A percentile compares a stretch with the other conserved stretches of the same genome.
Evolutionary conservation across 2,329 filamentous ascomycete species (phyloP).

Genomic region (Ploettnerulaceae sp.): DNA sequence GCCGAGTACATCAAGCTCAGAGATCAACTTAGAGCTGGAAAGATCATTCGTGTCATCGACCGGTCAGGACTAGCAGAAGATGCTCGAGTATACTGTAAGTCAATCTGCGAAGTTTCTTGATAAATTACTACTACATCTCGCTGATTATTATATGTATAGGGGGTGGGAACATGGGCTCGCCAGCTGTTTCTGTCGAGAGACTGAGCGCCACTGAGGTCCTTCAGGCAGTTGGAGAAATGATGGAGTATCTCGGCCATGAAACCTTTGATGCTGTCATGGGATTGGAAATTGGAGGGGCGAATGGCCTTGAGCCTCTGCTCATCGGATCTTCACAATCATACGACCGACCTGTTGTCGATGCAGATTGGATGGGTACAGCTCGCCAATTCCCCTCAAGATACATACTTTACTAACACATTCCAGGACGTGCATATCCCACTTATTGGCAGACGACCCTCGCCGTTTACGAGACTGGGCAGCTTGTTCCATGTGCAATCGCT

Average conservation of each 20-base stretch:
- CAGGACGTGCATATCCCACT: slow-evolving; percentile 7
- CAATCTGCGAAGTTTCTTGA: too few species aligned
- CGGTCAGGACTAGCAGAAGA: slow-evolving; percentile 1
- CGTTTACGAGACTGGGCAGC: too few species aligned
- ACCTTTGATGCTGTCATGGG: slow-evolving; percentile 1
- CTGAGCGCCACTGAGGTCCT: slow-evolving; percentile 1
- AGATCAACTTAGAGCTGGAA: not conserved
- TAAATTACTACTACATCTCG: too few species aligned
- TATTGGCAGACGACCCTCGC: slow-evolving; percentile 7
- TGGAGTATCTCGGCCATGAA: not conserved
- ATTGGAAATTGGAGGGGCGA: slow-evolving; percentile 7
- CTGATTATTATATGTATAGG: not conserved
- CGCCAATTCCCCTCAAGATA: not conserved
- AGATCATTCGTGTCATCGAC: slow-evolving; percentile 3
- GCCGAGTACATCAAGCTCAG: not conserved
- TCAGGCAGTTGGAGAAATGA: slow-evolving; percentile 1
- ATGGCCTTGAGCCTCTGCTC: slow-evolving; percentile 3
- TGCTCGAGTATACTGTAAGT: too few species aligned
- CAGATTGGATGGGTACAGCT: slow-evolving; percentile 5
- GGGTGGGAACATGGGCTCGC: slow-evolving; percentile 4
- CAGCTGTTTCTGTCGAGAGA: slow-evolving; percentile 5
- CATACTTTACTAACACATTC: not conserved
- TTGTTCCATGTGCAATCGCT: too few species aligned
- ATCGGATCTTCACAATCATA: not conserved
- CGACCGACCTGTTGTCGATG: slow-evolving; percentile 5